A percentile compares a stretch with the other conserved stretches of the same genome.
Evolutionary conservation across 352 stramenopile species (phyloP).

Genomic region (Poterioochromonas sp.): DNA sequence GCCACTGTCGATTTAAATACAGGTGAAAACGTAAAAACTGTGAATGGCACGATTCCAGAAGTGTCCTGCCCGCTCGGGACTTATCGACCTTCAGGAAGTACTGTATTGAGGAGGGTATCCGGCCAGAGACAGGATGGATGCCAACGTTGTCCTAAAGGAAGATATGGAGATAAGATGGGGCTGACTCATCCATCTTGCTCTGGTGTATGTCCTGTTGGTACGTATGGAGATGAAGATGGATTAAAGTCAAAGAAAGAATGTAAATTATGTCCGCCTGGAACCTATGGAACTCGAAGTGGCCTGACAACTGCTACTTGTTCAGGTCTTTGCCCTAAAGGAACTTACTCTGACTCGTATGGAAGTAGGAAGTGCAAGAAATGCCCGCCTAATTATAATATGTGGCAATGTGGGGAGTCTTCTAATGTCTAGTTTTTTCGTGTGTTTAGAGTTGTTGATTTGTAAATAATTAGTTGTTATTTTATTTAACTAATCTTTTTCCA

Average conservation of each 20-base stretch:
- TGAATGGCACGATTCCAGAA: not conserved
- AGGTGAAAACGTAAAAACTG: not conserved
- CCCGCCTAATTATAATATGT: not conserved
- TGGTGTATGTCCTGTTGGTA: constrained; percentile 3
- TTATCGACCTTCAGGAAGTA: not conserved
- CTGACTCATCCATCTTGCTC: not conserved
- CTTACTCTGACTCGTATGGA: constrained; percentile 37
- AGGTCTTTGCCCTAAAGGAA: constrained; percentile 43
- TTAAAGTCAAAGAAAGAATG: not conserved
- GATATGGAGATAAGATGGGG: not conserved
- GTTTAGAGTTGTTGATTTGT: too few species aligned
- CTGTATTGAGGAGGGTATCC: not conserved
- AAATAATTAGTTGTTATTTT: too few species aligned
- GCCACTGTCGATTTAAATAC: not conserved
- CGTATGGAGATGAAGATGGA: not conserved
- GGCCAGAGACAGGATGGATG: not conserved
- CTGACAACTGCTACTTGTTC: constrained; percentile 33
- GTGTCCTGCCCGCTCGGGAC: not conserved
- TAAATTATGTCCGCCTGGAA: not conserved
- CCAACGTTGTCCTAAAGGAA: not conserved
- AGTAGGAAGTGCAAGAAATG: not conserved
- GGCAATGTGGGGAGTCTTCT: not conserved
- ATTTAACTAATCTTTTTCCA: too few species aligned
- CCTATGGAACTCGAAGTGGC: not conserved
- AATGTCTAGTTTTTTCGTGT: too few species aligned